These are phyloP conservation scores for Sugiyamaella sp. DNA, from an alignment of 1,139 yeast genomes.

Conservation along the genomic window DNA sequence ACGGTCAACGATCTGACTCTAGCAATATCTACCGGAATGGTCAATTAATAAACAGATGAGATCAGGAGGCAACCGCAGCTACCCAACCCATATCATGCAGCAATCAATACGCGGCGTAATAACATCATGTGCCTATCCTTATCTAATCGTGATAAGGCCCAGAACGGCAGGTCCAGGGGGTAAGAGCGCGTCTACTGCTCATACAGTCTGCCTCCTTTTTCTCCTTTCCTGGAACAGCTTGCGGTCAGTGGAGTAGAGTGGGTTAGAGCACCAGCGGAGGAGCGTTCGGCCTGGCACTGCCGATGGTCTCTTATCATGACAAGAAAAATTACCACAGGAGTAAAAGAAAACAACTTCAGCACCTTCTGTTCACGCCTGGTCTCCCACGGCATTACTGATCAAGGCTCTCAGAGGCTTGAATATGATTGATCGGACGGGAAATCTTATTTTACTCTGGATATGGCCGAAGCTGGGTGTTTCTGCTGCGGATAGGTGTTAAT, in stretches of 20 bases:
- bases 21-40: background rate
- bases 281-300: background rate
- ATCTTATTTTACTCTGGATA: constrained; percentile 14
- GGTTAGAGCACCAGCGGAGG: background rate
- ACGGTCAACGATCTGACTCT: background rate
- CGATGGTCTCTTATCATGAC: background rate
- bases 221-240: too few species aligned
- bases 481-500: too few species aligned
- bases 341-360: constrained; percentile 6
- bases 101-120: constrained; percentile 12
- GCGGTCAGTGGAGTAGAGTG: too few species aligned
- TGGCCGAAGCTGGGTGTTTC: constrained; percentile 11
- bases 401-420: constrained; percentile 16
- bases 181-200: too few species aligned
- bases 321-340: background rate
- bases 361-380: constrained; percentile 16
- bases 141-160: constrained; percentile 2
- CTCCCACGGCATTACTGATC: constrained; percentile 16
- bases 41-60: background rate
- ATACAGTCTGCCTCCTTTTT: too few species aligned
- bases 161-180: background rate
- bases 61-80: background rate
- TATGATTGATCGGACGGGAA: constrained; percentile 16
- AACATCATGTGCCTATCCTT: constrained; percentile 3
- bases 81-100: background rate